Evolutionary conservation across 805 yeast species (phyloP), one percentile per base, ranked within the genome.

Genomic region (Metschnikowia cubensis): DNA sequence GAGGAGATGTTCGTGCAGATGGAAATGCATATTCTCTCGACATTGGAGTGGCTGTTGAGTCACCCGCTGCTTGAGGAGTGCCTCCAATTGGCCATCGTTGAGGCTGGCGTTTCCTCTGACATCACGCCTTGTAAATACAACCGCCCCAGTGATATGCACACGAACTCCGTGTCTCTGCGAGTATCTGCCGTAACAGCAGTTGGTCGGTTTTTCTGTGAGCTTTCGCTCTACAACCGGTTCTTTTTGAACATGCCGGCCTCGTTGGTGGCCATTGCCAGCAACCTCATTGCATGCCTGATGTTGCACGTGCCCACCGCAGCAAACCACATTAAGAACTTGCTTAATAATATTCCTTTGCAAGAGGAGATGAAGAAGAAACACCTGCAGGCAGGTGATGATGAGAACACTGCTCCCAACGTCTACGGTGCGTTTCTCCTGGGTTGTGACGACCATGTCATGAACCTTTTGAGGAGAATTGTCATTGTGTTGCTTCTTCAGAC

Each of bases 101-200:
- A 74, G 71, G 46, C 70, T 59, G 60, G 66, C 48, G 47, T 59
- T 63, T 48, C 57, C 33, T 48, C 55, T 36, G 53, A 52, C 33
- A 54, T 59, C 34, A 61, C 67, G 34, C 66, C 66, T 6, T 53
- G 56, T 50, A 57, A 62, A 41, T 59, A 60, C 55, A 70, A 55
- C 54, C 50, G 57, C 54, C 56, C 57, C 41, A 45, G 37, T 15
- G 42, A 51, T 15, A 6, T 38, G 13, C 42, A 20, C 21, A 49
- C 50, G 17, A 52, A 53, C 25, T 45, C 59, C 7, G 47, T 51
- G 39, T 55, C 59, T 33, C 67, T 72, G 39, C 69, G 73, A 7
- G 70, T 74, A 35, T 71, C 78, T n/a, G 83, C 83, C 4, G 75
- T 78, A 29, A 71, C 80, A 29, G 84, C 82, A 3, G 76, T 80